These are phyloP conservation scores for Cercospora sp. DNA, from an alignment of 2,329 filamentous ascomycete genomes.

Conservation along the genomic window DNA sequence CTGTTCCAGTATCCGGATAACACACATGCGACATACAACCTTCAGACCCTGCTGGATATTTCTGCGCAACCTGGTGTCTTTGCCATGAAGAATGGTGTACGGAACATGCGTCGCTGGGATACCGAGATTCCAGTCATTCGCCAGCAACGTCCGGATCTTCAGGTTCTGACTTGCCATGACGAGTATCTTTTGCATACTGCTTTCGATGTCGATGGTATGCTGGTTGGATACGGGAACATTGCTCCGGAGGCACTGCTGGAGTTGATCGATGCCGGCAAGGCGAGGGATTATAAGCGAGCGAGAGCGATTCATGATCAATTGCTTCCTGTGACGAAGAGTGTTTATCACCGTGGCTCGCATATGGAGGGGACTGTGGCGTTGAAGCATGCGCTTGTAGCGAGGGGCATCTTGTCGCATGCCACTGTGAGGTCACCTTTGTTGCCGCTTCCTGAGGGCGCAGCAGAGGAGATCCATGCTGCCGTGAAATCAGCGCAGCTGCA, in stretches of 20 bases:
- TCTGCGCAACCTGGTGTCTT: neutral
- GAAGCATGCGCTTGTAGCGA: conserved; percentile 55
- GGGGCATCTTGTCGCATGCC: conserved; percentile 53
- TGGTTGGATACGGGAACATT: conserved; percentile 54
- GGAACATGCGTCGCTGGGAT: neutral
- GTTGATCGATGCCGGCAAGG: neutral
- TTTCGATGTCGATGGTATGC: conserved; percentile 56
- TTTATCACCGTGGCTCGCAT: conserved; percentile 57
- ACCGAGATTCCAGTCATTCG: neutral
- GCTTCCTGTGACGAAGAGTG: conserved; percentile 55
- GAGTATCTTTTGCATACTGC: conserved; percentile 56
- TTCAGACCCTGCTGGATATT: neutral
- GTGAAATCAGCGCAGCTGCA: neutral
- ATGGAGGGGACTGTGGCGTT: conserved; percentile 53
- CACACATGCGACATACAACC: neutral
- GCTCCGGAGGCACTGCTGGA: neutral
- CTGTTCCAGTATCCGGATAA: neutral
- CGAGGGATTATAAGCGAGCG: conserved; percentile 24
- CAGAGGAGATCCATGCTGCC: neutral
- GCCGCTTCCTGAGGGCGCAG: conserved; percentile 46
- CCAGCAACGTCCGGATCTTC: conserved; percentile 52
- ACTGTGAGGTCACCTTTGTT: conserved; percentile 54
- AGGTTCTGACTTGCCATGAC: conserved; percentile 56
- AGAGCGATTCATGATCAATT: conserved; percentile 54
- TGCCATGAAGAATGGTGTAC: neutral